Evolutionary conservation across 129 eudicot genomes (phyloP).

Genomic region (Chrysanthemum makinoi): DNA sequence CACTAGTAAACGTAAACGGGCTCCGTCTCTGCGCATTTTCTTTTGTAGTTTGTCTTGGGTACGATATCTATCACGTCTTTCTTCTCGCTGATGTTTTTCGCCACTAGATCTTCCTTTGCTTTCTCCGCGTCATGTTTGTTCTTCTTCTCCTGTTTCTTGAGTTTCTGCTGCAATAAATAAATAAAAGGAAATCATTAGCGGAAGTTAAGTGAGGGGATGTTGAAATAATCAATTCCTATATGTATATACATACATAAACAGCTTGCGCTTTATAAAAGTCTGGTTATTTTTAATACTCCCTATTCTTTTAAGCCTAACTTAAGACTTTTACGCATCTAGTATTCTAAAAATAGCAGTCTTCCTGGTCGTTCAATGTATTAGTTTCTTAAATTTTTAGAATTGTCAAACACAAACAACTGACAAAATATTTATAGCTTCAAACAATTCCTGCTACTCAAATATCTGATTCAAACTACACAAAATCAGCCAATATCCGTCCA

Average conservation of each 20-base stretch:
- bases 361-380: too few relatives aligned
- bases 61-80: slow-evolving; percentile 67
- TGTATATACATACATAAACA: too few relatives aligned
- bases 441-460: neutral
- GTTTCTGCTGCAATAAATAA: slow-evolving; percentile 49
- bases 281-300: too few relatives aligned
- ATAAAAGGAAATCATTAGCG: too few relatives aligned
- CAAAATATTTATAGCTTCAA: neutral
- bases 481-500: neutral
- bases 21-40: slow-evolving; percentile 61
- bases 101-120: slow-evolving; percentile 70
- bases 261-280: too few relatives aligned
- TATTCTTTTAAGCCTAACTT: too few relatives aligned
- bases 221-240: too few relatives aligned
- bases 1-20: neutral
- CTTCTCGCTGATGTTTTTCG: slow-evolving; percentile 71
- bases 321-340: too few relatives aligned
- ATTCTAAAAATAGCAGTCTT: too few relatives aligned
- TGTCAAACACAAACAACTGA: too few relatives aligned
- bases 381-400: too few relatives aligned
- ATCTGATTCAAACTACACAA: neutral
- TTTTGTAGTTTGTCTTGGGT: slow-evolving; percentile 68
- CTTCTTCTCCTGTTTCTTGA: slow-evolving; percentile 66
- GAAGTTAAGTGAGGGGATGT: too few relatives aligned
- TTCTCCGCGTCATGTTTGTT: slow-evolving; percentile 54